Conservation (phyloP, 306 rosid species). For the Dalbergia cochinchinensis region DNA sequence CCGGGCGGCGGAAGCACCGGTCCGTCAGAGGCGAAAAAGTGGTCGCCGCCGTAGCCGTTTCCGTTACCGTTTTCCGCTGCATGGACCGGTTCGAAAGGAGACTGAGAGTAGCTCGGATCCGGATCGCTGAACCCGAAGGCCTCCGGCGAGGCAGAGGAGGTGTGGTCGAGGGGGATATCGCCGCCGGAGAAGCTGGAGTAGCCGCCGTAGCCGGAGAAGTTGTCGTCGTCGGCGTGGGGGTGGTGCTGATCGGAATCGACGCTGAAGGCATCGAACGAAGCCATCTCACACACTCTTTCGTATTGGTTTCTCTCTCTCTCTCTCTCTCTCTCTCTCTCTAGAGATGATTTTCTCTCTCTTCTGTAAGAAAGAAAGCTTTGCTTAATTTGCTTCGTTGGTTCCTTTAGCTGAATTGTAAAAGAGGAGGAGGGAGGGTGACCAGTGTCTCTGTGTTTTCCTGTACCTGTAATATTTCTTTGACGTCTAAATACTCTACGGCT, state of each 20-base stretch:
- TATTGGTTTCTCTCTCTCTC: too few species aligned
- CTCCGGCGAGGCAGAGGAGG: slow-evolving; percentile 61
- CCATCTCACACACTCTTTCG: slow-evolving; percentile 45
- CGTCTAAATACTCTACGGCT: slow-evolving; percentile 56
- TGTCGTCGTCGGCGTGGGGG: slow-evolving; percentile 54
- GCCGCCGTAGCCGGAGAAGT: slow-evolving; percentile 67
- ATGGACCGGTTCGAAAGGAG: slow-evolving; percentile 70
- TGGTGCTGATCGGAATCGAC: slow-evolving; percentile 62
- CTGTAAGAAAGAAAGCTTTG: not conserved
- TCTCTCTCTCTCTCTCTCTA: slow-evolving; percentile 17
- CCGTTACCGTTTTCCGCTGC: slow-evolving; percentile 68
- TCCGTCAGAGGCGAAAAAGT: slow-evolving; percentile 77
- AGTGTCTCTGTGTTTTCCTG: not conserved
- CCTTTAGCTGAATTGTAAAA: not conserved
- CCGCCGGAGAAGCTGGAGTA: slow-evolving; percentile 65
- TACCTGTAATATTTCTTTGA: slow-evolving; percentile 2
- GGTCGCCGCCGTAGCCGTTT: slow-evolving; percentile 55
- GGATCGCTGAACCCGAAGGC: slow-evolving; percentile 84
- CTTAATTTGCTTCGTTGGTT: not conserved
- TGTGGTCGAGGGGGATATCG: slow-evolving; percentile 63
- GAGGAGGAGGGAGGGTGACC: not conserved
- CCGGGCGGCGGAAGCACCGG: slow-evolving; percentile 86
- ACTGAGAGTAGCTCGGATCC: slow-evolving; percentile 64
- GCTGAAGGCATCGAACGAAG: slow-evolving; percentile 85
- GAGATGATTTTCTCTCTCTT: slow-evolving; percentile 31